Evolutionary conservation across 2,329 filamentous ascomycete species (phyloP).

Genomic region (Laburnicola sp.): DNA sequence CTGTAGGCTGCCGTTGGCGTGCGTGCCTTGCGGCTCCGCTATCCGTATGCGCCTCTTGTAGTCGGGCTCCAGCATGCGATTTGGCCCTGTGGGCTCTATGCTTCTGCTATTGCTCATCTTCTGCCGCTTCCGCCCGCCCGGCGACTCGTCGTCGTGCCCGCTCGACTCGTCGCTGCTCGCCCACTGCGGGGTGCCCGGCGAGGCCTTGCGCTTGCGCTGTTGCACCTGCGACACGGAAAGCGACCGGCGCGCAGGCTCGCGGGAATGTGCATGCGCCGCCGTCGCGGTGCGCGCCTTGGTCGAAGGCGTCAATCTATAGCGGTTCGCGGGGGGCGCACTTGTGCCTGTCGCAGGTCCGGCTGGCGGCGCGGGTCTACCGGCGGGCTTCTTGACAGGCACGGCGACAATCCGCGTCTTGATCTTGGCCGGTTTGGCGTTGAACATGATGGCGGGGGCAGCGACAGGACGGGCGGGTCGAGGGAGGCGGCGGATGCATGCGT

Average conservation of each 20-base stretch:
- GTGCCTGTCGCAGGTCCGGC: slow-evolving; percentile 9
- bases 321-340: slow-evolving; percentile 27
- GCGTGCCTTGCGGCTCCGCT: slow-evolving; percentile 16
- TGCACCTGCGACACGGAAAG: slow-evolving; percentile 33
- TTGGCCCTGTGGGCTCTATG: slow-evolving; percentile 42
- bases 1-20: slow-evolving; percentile 4
- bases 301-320: slow-evolving; percentile 31
- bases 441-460: slow-evolving; percentile 27
- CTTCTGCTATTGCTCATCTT: slow-evolving; percentile 43
- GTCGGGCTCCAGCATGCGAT: slow-evolving; percentile 44
- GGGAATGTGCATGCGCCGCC: slow-evolving; percentile 20
- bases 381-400: slow-evolving; percentile 30
- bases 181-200: slow-evolving; percentile 40
- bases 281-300: slow-evolving; percentile 12
- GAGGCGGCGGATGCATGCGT: slow-evolving; percentile 1
- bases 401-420: slow-evolving; percentile 39
- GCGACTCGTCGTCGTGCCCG: slow-evolving; percentile 34
- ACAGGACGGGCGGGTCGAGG: slow-evolving; percentile 6
- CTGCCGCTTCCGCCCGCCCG: slow-evolving; percentile 35
- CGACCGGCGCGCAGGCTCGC: slow-evolving; percentile 27
- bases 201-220: slow-evolving; percentile 38
- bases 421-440: slow-evolving; percentile 36
- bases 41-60: slow-evolving; percentile 37
- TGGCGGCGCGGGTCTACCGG: slow-evolving; percentile 15
- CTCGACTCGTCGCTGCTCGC: slow-evolving; percentile 39